phyloP scores from a whole-genome alignment of 345 rosid genomes.

The Gossypium mustelinum region DNA sequence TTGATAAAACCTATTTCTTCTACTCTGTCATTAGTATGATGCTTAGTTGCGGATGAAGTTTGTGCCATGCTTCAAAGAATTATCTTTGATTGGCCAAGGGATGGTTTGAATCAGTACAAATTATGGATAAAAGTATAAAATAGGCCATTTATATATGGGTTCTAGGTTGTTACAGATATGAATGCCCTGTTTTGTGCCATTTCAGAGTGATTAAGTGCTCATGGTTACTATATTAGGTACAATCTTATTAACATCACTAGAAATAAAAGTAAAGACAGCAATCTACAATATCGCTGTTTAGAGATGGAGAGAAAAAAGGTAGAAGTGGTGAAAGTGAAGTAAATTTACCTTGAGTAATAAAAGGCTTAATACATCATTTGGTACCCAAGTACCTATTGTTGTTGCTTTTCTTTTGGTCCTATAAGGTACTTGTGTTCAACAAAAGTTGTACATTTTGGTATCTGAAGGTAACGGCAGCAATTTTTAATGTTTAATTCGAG shows the following conservation, averaged over 20 bases:
- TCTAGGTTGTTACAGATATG: background rate
- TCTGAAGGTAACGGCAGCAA: too few species aligned
- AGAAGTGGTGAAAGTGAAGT: background rate
- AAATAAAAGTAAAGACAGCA: background rate
- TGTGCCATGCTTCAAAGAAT: background rate
- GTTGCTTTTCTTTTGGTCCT: too few species aligned
- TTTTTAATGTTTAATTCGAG: too few species aligned
- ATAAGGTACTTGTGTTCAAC: too few species aligned
- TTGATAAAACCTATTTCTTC: slow-evolving; percentile 3
- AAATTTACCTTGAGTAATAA: background rate
- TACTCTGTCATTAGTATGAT: background rate
- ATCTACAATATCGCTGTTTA: background rate
- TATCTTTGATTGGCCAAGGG: slow-evolving; percentile 3
- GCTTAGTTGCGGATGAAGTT: background rate
- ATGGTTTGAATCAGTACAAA: slow-evolving; percentile 7
- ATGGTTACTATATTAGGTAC: background rate
- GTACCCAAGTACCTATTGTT: too few species aligned
- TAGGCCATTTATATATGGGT: background rate
- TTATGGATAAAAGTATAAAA: background rate
- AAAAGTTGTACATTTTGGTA: too few species aligned
- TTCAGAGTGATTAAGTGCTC: background rate
- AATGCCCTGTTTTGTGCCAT: background rate
- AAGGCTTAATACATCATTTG: too few species aligned
- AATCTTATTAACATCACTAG: background rate
- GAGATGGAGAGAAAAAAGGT: too few species aligned